Conservation (phyloP, 805 yeast species). For the Henningerozyma blattae region DNA sequence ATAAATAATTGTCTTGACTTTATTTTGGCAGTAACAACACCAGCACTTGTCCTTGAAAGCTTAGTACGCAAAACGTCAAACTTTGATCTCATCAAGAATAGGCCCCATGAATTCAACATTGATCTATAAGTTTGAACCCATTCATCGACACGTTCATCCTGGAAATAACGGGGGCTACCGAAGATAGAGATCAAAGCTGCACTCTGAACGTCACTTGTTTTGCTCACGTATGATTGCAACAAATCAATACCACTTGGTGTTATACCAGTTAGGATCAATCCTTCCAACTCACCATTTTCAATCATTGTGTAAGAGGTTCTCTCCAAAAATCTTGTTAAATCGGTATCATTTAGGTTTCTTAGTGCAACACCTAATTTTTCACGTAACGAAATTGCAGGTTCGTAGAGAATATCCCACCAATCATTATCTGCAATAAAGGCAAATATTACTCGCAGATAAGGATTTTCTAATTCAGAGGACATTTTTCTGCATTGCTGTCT, state of each 20-base stretch:
- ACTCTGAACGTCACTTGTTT: conserved; percentile 85
- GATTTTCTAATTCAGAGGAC: conserved; percentile 81
- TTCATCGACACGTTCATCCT: conserved; percentile 55
- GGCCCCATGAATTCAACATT: conserved; percentile 67
- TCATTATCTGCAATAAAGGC: conserved; percentile 89
- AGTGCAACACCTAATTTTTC: conserved; percentile 88
- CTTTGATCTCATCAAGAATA: conserved; percentile 67
- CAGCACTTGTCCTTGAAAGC: conserved; percentile 41
- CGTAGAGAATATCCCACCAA: conserved; percentile 94
- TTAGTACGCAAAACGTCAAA: conserved; percentile 73
- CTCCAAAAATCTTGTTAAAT: conserved; percentile 58
- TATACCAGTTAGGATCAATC: conserved; percentile 82
- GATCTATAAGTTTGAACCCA: conserved; percentile 68
- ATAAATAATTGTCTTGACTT: conserved; percentile 66
- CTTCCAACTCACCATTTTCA: conserved; percentile 76
- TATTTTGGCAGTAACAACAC: conserved; percentile 34
- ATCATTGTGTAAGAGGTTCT: conserved; percentile 63
- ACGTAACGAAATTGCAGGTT: conserved; percentile 72
- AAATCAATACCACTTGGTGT: conserved; percentile 75
- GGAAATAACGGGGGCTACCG: conserved; percentile 76
- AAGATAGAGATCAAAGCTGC: conserved; percentile 72
- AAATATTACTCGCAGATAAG: conserved; percentile 82
- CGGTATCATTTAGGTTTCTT: conserved; percentile 71
- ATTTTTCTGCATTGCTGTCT: conserved; percentile 81
- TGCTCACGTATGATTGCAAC: conserved; percentile 75